Evolutionary conservation across 2,329 filamentous ascomycete species (phyloP).

Genomic region (Trichophyton schoenleinii): DNA sequence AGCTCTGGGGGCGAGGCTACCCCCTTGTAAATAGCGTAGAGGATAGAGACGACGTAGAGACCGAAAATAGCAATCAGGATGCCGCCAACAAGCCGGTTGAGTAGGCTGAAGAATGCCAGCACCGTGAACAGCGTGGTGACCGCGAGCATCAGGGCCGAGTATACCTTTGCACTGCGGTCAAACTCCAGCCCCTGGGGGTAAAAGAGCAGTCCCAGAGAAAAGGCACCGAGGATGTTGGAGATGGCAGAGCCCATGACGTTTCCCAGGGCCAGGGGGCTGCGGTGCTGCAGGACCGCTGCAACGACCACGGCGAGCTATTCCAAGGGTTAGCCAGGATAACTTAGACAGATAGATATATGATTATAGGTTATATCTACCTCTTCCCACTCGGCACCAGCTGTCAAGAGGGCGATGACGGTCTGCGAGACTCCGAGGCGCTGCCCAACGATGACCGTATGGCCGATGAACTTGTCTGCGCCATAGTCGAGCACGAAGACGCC

Average conservation of each 20-base stretch:
- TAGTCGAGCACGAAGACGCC: conserved; percentile 38
- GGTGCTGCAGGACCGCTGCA: conserved; percentile 35
- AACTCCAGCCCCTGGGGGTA: background rate
- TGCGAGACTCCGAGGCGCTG: conserved; percentile 34
- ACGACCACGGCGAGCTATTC: conserved; percentile 29
- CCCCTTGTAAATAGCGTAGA: conserved; percentile 36
- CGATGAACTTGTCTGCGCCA: conserved; percentile 42
- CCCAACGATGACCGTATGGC: conserved; percentile 39
- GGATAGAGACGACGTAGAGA: conserved; percentile 35
- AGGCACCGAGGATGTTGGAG: conserved; percentile 45
- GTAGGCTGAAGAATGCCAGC: conserved; percentile 23
- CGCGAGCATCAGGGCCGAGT: conserved; percentile 23
- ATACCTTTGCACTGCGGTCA: background rate
- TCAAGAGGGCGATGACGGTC: conserved; percentile 40
- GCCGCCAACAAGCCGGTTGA: conserved; percentile 27
- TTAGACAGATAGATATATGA: too few relatives aligned
- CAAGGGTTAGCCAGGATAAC: background rate
- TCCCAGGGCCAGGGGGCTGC: conserved; percentile 39
- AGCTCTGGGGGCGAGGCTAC: conserved; percentile 31
- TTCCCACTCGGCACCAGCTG: conserved; percentile 44
- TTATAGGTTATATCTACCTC: background rate
- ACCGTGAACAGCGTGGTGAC: conserved; percentile 32
- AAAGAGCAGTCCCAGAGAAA: conserved; percentile 39
- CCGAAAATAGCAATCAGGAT: conserved; percentile 34
- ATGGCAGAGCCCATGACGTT: conserved; percentile 44